Percentiles rank a stretch among this genome's conserved stretches.
Evolutionary conservation across 1,284 basidiomycete genomes (phyloP).

Genomic region (Uromyces viciae-fabae): DNA sequence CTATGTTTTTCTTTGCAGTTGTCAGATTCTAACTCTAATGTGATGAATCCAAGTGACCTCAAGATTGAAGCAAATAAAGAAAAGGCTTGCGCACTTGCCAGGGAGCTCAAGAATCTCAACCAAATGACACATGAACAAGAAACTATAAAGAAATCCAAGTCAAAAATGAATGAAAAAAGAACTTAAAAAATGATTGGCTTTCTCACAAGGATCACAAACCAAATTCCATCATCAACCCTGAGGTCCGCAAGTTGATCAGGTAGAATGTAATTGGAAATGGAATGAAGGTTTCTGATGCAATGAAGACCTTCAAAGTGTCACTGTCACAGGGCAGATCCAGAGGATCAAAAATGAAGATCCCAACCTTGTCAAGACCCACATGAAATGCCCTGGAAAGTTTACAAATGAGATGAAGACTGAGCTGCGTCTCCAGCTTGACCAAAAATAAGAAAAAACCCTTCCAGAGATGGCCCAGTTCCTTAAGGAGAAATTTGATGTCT

Average conservation of each 20-base stretch:
- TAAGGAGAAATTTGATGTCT: not conserved
- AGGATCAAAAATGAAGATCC: not conserved
- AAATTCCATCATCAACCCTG: not conserved
- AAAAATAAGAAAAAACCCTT: not conserved
- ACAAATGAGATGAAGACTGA: constrained; percentile 4
- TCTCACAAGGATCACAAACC: not conserved
- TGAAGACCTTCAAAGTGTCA: not conserved
- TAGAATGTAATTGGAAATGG: constrained; percentile 7
- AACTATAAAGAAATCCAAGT: not conserved
- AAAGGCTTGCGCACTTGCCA: not conserved
- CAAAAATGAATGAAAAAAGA: not conserved
- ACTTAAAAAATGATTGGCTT: not conserved
- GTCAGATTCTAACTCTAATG: not conserved
- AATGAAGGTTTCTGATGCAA: not conserved
- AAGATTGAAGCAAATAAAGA: not conserved
- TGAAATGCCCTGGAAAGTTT: not conserved
- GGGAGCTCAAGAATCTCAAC: not conserved
- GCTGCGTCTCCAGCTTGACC: not conserved
- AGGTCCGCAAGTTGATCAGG: not conserved
- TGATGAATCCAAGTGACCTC: not conserved
- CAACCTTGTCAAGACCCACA: not conserved
- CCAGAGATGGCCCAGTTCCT: not conserved
- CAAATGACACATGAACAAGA: not conserved
- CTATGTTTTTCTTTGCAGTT: too few relatives aligned
- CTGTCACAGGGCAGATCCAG: not conserved